phyloP scores from a whole-genome alignment of 257 asterid genomes.

The Sherardia arvensis region DNA sequence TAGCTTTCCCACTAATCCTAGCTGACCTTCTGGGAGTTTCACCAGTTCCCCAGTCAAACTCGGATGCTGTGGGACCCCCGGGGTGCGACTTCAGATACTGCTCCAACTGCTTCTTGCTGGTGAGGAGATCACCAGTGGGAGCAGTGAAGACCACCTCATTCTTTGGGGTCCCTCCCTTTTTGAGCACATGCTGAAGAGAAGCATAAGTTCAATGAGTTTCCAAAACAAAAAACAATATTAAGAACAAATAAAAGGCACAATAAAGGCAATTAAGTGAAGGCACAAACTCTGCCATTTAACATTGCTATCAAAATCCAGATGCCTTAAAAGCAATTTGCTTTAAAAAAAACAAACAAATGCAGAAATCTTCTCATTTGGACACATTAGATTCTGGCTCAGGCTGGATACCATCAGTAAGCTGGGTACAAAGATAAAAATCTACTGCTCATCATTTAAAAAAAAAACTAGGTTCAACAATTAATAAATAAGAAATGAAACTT shows the following conservation, averaged over 20 bases:
- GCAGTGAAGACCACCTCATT: constrained; percentile 38
- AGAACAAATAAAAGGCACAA: neutral
- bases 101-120: constrained; percentile 29
- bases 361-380: neutral
- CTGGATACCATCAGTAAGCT: neutral
- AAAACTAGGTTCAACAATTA: too few species aligned
- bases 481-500: too few species aligned
- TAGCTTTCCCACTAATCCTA: constrained; percentile 39
- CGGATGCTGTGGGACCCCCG: constrained; percentile 28
- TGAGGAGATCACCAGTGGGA: constrained; percentile 46
- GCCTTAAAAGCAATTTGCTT: neutral
- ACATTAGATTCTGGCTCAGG: neutral
- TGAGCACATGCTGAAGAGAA: constrained; percentile 24
- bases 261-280: neutral
- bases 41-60: constrained; percentile 45
- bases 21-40: constrained; percentile 50
- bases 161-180: constrained; percentile 26
- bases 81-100: constrained; percentile 45
- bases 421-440: too few species aligned
- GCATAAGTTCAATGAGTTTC: neutral
- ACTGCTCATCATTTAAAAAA: too few species aligned
- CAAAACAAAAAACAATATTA: neutral
- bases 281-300: neutral
- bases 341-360: neutral
- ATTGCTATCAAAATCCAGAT: neutral